A percentile compares a stretch with the other conserved stretches of the same genome.
Evolutionary conservation across 139 green algal species (phyloP).

Genomic region (Chlorella sorokiniana): DNA sequence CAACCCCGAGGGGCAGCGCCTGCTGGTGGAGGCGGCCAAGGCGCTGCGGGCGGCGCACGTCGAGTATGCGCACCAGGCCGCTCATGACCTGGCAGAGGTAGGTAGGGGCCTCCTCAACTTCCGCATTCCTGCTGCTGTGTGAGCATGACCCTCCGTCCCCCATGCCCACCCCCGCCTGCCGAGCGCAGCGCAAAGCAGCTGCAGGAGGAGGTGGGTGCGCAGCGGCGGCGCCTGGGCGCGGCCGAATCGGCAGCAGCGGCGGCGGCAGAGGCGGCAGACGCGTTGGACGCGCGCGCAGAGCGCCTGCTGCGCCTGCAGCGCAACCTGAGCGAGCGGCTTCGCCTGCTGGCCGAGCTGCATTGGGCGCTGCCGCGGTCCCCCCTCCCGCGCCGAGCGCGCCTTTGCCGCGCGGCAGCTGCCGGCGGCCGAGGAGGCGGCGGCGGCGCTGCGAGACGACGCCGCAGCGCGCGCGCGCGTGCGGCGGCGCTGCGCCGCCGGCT

Average conservation of each 20-base stretch:
- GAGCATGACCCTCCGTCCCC: not conserved
- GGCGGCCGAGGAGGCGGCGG: conserved; percentile 25
- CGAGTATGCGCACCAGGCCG: conserved; percentile 52
- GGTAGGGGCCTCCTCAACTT: not conserved
- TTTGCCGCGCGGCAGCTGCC: conserved; percentile 45
- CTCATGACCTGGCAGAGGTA: conserved; percentile 47
- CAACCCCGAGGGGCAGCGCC: conserved; percentile 33
- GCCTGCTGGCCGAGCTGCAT: conserved; percentile 67
- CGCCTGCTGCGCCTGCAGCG: conserved; percentile 17
- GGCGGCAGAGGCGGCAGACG: not conserved
- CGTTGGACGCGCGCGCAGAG: conserved; percentile 3
- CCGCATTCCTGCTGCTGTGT: not conserved
- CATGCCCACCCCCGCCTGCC: not conserved
- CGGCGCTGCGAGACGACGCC: conserved; percentile 21
- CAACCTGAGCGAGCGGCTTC: conserved; percentile 36
- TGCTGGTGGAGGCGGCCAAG: conserved; percentile 27
- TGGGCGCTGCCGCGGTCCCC: conserved; percentile 59
- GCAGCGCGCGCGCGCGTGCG: conserved; percentile 15
- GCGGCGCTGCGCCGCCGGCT: conserved; percentile 13
- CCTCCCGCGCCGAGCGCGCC: conserved; percentile 52
- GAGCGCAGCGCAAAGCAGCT: conserved; percentile 41
- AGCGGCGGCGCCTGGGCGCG: conserved; percentile 13
- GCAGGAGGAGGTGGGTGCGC: conserved; percentile 18
- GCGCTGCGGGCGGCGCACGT: conserved; percentile 45
- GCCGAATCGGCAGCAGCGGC: conserved; percentile 7